Base-by-base conservation (phyloP, 306 rosid genomes). In the Cucumis cinereus region DNA sequence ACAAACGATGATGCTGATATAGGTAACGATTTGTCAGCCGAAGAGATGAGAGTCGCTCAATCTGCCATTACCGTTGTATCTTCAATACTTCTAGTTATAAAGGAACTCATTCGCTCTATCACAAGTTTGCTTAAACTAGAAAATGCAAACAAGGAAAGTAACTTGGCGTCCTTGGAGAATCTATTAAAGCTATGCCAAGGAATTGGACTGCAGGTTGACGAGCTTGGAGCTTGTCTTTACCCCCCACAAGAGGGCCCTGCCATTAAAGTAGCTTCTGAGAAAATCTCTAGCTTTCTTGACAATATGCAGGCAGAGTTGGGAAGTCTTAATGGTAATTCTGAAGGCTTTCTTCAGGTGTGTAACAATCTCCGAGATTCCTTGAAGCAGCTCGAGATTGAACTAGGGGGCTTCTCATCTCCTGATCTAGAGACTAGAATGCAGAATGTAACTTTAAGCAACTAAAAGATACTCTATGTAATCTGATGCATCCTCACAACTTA, bases 141-240 rank as follows among this genome's bases (percentile, higher is more conserved):
- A 78, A 92, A 82, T 74, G 86, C 85, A 24, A 78, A 71, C 19
- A 91, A 86, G 83, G 76, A 60, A 28, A 55, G 84, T 63, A 41
- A 76, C 73, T 77, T 95, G 56, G 91, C 85, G 63, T 88, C 92
- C 2, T 79, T 95, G 79, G 99, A 95, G 84, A 92, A 88, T 68
- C 70, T 95, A 77, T 88, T 92, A 82, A 88, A 79, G 82, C 83
- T 86, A 64, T 85, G 92, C 81, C 87, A 80, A 57, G 96, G 84
- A 67, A 84, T 92, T 13, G 89, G 96, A 28, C 74, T 58, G 20
- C 89, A 89, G 85, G 84, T 92, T 30, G 99, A 95, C 63, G 98
- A 92, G 79, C 83, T 95, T 77, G 98, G 99, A 79, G 97, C 96
- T 77, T 86, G 91, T 79, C 89, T 92, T 77, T 95, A 95, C 58